Evolutionary conservation across 2,329 filamentous ascomycete genomes (phyloP), one percentile per base, ranked within the genome.

Genomic region (Fonsecaea erecta): DNA sequence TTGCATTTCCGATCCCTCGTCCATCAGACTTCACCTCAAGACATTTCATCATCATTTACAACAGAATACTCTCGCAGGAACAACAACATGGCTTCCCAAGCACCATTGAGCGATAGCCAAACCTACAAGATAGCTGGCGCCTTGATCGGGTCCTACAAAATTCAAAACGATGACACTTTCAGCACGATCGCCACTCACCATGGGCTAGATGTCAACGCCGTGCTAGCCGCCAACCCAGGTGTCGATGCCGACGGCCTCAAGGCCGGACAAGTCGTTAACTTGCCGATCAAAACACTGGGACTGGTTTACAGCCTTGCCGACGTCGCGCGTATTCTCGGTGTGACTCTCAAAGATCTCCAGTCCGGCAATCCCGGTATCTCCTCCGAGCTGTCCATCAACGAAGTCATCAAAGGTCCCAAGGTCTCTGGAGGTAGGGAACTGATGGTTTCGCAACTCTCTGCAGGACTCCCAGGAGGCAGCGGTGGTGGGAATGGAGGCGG

Each of bases 111-210:
- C 35, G 8, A 43, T 9, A 43, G 34, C 32, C 53, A 56, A 21
- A 56, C 11, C 21, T 56, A 56, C 53, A 56, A 56, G n/a, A 24
- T 56, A n/a, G 53, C 53, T n/a, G 53, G 53, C 2, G 43, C 53
- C 32, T 26, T 56, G 53, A 56, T 56, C 53, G 34, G 34, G 2
- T 43, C 53, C 53, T 69, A 69, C 54, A 67, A 52, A 21, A 63
- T 69, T 40, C 35, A 62, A 58, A 40, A 28, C 5, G 67, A 65
- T 37, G 67, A 69, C 34, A 69, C 62, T 18, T 59, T 69, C 28
- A 61, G 16, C 18, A 35, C 40, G 12, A 62, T 69, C 40, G 67
- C 67, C 32, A 35, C 61, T 28, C 18, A 37, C 21, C 35, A 53
- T 12, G 37, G 53, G 43, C 37, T 55, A 43, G 28, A 60, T 14